Conservation (phyloP, 148 eudicot species). For the Nepenthes mirabilis region DNA sequence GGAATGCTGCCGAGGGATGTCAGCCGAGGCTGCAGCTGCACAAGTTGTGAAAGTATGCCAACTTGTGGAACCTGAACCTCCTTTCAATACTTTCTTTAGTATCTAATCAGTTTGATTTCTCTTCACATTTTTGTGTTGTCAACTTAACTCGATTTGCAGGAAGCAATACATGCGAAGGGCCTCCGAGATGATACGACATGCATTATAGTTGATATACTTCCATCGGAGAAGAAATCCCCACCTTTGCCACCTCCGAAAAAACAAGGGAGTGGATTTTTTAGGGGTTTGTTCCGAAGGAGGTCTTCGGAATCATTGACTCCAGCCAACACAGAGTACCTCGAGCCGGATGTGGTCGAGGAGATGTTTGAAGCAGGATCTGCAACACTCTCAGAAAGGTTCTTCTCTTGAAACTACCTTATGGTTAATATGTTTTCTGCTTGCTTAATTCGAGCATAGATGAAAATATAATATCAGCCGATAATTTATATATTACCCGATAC, state of each 20-base stretch:
- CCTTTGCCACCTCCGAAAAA: conserved; percentile 64
- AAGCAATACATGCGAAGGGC: conserved; percentile 76
- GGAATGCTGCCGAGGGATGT: conserved; percentile 77
- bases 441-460: too few species aligned
- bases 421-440: too few species aligned
- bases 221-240: conserved; percentile 50
- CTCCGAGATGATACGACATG: conserved; percentile 97
- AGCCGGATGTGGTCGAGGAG: conserved; percentile 77
- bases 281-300: conserved; percentile 63
- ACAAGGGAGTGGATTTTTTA: conserved; percentile 67
- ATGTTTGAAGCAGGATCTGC: conserved; percentile 96
- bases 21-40: conserved; percentile 81
- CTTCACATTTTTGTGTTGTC: background rate
- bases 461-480: too few species aligned
- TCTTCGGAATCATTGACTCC: conserved; percentile 42
- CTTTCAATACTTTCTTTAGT: background rate
- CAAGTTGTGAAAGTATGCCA: conserved; percentile 73
- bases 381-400: conserved; percentile 70
- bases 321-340: conserved; percentile 40
- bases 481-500: too few species aligned
- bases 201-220: conserved; percentile 69
- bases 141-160: conserved; percentile 25
- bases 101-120: background rate
- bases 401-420: background rate
- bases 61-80: background rate